These are phyloP conservation scores for Vanrija sp. DNA, from an alignment of 1,284 basidiomycete genomes.

Conservation along the genomic window DNA sequence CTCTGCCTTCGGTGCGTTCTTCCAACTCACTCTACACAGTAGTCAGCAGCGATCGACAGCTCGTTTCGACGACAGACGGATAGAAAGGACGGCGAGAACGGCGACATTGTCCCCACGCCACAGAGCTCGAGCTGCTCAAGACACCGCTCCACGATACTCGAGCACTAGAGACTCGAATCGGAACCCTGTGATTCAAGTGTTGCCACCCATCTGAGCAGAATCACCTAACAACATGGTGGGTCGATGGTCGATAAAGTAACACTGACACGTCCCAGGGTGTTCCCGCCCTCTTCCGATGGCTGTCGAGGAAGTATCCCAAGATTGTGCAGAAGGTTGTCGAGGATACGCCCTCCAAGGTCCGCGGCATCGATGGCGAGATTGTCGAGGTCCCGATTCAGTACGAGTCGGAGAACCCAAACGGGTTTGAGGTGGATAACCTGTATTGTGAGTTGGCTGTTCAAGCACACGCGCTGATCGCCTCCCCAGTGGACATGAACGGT, in stretches of 20 bases:
- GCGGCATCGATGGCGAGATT: conserved; percentile 59
- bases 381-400: conserved; percentile 79
- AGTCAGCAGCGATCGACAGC: too few relatives aligned
- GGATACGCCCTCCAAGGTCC: conserved; percentile 68
- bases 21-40: too few relatives aligned
- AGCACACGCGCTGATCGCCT: background rate
- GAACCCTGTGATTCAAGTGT: too few relatives aligned
- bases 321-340: conserved; percentile 80
- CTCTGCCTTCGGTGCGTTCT: too few relatives aligned
- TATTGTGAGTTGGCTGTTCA: conserved; percentile 64
- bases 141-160: too few relatives aligned
- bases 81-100: too few relatives aligned
- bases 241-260: too few relatives aligned
- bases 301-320: conserved; percentile 95
- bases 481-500: conserved; percentile 52
- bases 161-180: too few relatives aligned
- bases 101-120: too few relatives aligned
- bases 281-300: conserved; percentile 85
- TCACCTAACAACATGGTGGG: conserved; percentile 9
- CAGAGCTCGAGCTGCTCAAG: too few relatives aligned
- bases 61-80: too few relatives aligned
- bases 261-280: conserved; percentile 60
- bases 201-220: too few relatives aligned
- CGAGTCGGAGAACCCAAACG: conserved; percentile 86
- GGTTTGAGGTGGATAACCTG: conserved; percentile 89